phyloP scores from a whole-genome alignment of 306 rosid genomes.

The Sophora flavescens region DNA sequence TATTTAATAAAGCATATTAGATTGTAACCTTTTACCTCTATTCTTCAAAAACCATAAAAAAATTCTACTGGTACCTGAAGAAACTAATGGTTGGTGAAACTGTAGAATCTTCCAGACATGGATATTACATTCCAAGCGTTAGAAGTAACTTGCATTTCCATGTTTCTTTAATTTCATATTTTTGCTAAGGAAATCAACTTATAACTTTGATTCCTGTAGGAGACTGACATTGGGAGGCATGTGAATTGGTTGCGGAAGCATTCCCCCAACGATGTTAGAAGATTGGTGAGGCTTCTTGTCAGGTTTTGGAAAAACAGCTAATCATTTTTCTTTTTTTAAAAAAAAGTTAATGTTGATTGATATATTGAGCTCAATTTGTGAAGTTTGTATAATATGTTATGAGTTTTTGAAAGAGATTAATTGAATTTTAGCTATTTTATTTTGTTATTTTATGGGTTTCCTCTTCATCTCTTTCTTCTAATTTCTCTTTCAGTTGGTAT shows the following conservation, averaged over 20 bases:
- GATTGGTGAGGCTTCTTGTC: conserved; percentile 91
- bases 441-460: too few species aligned
- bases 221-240: conserved; percentile 89
- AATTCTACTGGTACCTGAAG: too few species aligned
- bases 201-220: conserved; percentile 49
- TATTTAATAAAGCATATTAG: too few species aligned
- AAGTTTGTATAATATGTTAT: too few species aligned
- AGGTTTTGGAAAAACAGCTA: conserved; percentile 58
- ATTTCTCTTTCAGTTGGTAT: too few species aligned
- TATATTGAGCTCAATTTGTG: background rate
- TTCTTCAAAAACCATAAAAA: too few species aligned
- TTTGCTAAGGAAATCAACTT: background rate
- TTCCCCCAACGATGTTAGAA: conserved; percentile 70
- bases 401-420: too few species aligned
- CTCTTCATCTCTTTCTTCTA: too few species aligned
- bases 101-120: conserved; percentile 83
- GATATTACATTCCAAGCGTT: conserved; percentile 88
- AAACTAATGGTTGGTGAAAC: too few species aligned
- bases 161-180: background rate
- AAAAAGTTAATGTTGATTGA: background rate
- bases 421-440: too few species aligned
- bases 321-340: background rate
- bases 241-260: conserved; percentile 86
- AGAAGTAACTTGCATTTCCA: conserved; percentile 51
- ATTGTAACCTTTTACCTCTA: too few species aligned